Evolutionary conservation across 768 basidiomycete genomes (phyloP), one percentile per base, ranked within the genome.

Genomic region (Mycena belliarum): DNA sequence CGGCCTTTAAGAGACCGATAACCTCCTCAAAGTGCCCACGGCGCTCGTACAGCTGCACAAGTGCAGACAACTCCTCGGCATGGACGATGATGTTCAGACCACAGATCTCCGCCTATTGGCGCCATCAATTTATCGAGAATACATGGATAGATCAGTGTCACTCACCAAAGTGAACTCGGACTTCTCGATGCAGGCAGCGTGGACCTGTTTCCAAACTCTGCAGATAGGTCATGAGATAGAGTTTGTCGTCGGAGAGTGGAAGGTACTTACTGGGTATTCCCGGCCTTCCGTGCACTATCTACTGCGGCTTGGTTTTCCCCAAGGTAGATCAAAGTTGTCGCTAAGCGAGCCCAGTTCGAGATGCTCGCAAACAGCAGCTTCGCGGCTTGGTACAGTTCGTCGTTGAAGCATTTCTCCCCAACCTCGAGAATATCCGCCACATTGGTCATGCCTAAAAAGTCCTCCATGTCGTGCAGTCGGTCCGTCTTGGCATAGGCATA

Each of bases 181-280:
- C 79, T 98, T 98, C 78, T 97, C 96, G 55, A 99, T 88, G 75
- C 97, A 99, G 38, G 97, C 97, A 23, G 94, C 91, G 65, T 98
- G 96, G 49, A 99, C 97, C 72, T 98, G 97, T 75, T 98, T 98
- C 97, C 97, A 99, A n/a, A 98, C 97, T 76, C 91, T 93, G 52
- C 0, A 25, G 20, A 51, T 24, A 41, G 59, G 68, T 50, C 29
- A 60, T 48, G 44, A 38, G 28, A 41, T 24, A 16, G 40, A 6
- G 49, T 35, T n/a, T n/a, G n/a, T 14, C 12, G 40, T 6, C 3
- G 40, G 48, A 26, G 23, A 24, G 57, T 6, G 42, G n/a, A 35
- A 12, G 29, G 14, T 25, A 78, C 88, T 66, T 63, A 93, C 93
- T 98, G 96, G 6, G 97, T 99, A 69, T 98, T 98, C 12, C 97